Conservation (phyloP, 306 rosid genomes). For the Quercus suber region DNA sequence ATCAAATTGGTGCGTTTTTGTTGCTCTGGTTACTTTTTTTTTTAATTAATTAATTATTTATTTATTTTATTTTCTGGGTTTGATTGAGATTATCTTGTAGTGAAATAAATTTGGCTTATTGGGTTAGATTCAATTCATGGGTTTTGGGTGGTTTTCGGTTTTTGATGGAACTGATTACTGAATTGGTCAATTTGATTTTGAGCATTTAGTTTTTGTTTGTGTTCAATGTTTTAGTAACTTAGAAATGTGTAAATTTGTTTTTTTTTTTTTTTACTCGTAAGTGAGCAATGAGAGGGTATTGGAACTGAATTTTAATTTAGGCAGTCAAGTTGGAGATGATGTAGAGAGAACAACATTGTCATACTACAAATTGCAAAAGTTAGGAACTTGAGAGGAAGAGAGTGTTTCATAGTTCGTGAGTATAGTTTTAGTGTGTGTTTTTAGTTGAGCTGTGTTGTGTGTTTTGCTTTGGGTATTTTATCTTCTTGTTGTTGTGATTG, state of each 20-base stretch:
- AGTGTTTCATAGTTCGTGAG: too few species aligned
- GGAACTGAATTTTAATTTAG: neutral
- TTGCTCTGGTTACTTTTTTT: neutral
- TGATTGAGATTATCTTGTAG: neutral
- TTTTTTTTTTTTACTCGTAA: neutral
- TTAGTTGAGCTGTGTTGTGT: too few species aligned
- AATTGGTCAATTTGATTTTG: neutral
- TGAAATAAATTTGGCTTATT: neutral
- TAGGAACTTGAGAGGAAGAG: neutral
- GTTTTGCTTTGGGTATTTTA: too few species aligned
- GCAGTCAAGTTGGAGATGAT: neutral
- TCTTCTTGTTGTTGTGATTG: too few species aligned
- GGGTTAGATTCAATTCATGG: neutral
- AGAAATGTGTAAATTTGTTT: neutral
- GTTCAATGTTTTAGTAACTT: neutral
- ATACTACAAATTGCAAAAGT: neutral
- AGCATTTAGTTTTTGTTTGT: neutral
- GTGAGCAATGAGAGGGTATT: neutral
- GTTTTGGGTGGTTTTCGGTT: neutral
- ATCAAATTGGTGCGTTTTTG: conserved; percentile 64
- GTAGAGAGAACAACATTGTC: neutral
- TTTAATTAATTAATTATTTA: too few species aligned
- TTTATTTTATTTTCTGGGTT: conserved; percentile 4
- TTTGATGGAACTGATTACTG: neutral
- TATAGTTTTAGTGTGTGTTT: too few species aligned